A percentile compares a stretch with the other conserved stretches of the same genome.
phyloP scores from a whole-genome alignment of 768 basidiomycete genomes.

The Chalciporus sphaerocephalus region DNA sequence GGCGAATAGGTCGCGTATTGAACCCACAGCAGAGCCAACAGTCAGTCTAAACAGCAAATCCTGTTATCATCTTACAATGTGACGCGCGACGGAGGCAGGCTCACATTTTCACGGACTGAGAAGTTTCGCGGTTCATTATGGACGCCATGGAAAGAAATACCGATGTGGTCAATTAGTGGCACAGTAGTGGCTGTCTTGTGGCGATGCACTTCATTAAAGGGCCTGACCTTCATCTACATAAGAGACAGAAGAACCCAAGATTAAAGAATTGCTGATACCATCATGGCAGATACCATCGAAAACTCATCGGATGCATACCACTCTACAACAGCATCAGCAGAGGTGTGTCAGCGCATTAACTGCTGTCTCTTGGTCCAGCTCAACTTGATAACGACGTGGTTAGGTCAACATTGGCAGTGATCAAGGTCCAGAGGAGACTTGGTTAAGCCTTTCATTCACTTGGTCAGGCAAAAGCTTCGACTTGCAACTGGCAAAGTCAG shows the following conservation, averaged over 20 bases:
- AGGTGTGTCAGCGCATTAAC: constrained; percentile 2
- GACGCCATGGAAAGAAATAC: constrained; percentile 21
- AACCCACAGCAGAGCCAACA: constrained; percentile 76
- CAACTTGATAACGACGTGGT: background rate
- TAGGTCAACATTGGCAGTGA: background rate
- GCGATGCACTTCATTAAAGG: background rate
- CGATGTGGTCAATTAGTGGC: constrained; percentile 7
- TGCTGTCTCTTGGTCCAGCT: background rate
- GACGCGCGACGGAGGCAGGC: constrained; percentile 1
- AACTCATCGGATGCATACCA: background rate
- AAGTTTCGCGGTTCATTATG: constrained; percentile 7
- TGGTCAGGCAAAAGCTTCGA: constrained; percentile 68
- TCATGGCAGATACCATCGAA: background rate
- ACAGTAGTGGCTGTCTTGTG: background rate
- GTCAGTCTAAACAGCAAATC: constrained; percentile 46
- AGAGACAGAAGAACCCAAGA: too few species aligned
- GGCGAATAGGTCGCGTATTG: constrained; percentile 66
- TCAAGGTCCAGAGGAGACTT: constrained; percentile 24
- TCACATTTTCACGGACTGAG: constrained; percentile 32
- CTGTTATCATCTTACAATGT: constrained; percentile 4
- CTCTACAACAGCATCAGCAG: background rate
- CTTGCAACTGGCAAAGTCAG: constrained; percentile 71
- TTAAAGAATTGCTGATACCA: background rate
- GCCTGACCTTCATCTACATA: too few species aligned
- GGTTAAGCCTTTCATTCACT: constrained; percentile 63